Percentiles rank a stretch among this genome's conserved stretches.
phyloP scores from a whole-genome alignment of 2,329 filamentous ascomycete genomes.

The Colletotrichum gigasporum region DNA sequence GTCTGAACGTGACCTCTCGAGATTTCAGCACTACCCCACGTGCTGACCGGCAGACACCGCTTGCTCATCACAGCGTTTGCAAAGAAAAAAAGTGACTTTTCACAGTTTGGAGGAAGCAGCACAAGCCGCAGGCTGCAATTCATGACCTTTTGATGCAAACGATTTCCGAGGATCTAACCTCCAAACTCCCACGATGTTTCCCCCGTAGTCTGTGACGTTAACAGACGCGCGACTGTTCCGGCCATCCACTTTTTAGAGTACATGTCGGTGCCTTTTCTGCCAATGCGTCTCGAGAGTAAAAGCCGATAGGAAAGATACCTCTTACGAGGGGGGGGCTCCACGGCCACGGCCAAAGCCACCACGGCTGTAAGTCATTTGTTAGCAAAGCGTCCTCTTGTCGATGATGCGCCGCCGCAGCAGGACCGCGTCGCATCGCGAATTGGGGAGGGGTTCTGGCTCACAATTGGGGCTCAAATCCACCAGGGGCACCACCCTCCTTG shows the following conservation, averaged over 20 bases:
- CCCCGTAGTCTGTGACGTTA: conserved; percentile 51
- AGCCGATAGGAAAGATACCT: conserved; percentile 50
- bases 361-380: conserved; percentile 65
- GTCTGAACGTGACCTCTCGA: conserved; percentile 17
- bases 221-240: conserved; percentile 50
- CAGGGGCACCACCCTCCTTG: conserved; percentile 91
- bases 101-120: conserved; percentile 32
- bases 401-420: neutral
- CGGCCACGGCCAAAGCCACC: conserved; percentile 90
- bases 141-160: conserved; percentile 52
- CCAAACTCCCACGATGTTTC: conserved; percentile 55
- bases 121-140: conserved; percentile 32
- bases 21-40: conserved; percentile 15
- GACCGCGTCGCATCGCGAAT: neutral
- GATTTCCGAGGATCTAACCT: conserved; percentile 59
- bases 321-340: conserved; percentile 77
- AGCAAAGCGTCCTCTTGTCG: conserved; percentile 39
- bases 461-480: conserved; percentile 93
- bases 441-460: conserved; percentile 54
- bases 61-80: conserved; percentile 29
- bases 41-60: conserved; percentile 21
- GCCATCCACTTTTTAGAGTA: conserved; percentile 57
- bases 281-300: conserved; percentile 55
- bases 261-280: conserved; percentile 54
- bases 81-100: conserved; percentile 14